Conservation (phyloP, 2,329 filamentous ascomycete genomes). For the Phoma sp. region DNA sequence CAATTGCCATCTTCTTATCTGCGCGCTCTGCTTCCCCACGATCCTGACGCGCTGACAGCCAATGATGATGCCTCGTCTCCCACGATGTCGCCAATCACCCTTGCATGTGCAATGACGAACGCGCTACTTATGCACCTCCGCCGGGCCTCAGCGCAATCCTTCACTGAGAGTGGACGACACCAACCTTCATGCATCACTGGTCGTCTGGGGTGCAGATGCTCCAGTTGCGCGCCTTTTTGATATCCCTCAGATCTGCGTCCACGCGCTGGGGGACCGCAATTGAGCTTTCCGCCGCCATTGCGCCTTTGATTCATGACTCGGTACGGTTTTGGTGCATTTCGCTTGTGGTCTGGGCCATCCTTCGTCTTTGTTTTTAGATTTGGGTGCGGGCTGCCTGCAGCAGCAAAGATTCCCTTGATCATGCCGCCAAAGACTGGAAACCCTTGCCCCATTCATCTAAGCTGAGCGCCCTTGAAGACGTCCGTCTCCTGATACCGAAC, state of each 20-base stretch:
- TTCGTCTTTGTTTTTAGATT: neutral
- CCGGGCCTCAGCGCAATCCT: constrained; percentile 10
- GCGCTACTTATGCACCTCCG: constrained; percentile 19
- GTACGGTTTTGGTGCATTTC: neutral
- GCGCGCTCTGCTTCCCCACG: constrained; percentile 16
- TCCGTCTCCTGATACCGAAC: constrained; percentile 10
- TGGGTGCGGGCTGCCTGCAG: neutral
- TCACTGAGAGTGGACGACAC: constrained; percentile 12
- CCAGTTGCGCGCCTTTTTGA: constrained; percentile 3
- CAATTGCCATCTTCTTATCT: constrained; percentile 21
- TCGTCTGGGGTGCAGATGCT: constrained; percentile 29
- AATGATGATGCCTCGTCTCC: constrained; percentile 9
- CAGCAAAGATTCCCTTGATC: constrained; percentile 6
- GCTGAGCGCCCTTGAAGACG: constrained; percentile 1
- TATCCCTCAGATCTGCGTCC: constrained; percentile 19
- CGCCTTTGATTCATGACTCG: constrained; percentile 5
- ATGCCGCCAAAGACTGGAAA: constrained; percentile 6
- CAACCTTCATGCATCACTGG: constrained; percentile 18
- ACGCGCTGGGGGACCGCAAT: constrained; percentile 10
- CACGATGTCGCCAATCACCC: constrained; percentile 16
- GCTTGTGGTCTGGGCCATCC: constrained; percentile 7
- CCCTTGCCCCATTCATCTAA: constrained; percentile 11
- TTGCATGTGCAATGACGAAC: constrained; percentile 21
- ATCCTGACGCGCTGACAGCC: constrained; percentile 16
- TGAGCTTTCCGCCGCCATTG: neutral